A percentile compares a stretch with the other conserved stretches of the same genome.
These are phyloP conservation scores for Sporisorium graminicola DNA, from an alignment of 1,284 basidiomycete species.

Conservation along the genomic window DNA sequence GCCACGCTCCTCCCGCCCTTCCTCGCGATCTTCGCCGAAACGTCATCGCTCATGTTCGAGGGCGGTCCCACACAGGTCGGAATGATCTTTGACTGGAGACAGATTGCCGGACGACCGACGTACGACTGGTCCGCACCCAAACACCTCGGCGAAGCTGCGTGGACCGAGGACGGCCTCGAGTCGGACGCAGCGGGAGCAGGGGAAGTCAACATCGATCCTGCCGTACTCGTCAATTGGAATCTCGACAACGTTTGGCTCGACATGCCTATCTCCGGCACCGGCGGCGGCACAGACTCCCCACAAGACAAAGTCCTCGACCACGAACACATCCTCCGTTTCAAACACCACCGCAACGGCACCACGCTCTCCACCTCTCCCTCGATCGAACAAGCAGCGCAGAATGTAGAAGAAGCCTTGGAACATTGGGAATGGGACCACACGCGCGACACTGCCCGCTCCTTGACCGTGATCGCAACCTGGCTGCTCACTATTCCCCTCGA, in stretches of 20 bases:
- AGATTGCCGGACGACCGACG: constrained; percentile 76
- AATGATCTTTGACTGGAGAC: constrained; percentile 97
- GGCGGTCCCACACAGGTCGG: constrained; percentile 86
- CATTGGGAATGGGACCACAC: constrained; percentile 72
- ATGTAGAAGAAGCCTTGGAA: constrained; percentile 74
- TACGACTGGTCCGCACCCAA: constrained; percentile 24
- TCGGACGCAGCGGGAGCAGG: neutral
- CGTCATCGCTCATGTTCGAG: constrained; percentile 81
- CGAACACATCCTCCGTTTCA: constrained; percentile 30
- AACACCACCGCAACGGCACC: constrained; percentile 18
- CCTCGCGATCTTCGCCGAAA: constrained; percentile 80
- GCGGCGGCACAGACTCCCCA: neutral
- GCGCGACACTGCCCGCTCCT: constrained; percentile 14
- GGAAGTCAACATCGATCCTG: constrained; percentile 9
- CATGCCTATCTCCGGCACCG: neutral
- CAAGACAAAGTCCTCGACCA: constrained; percentile 25
- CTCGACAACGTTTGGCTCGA: constrained; percentile 70
- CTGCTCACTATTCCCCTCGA: constrained; percentile 35
- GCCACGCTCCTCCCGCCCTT: constrained; percentile 85
- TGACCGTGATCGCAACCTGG: constrained; percentile 27
- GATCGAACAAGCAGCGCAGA: neutral
- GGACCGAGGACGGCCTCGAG: neutral
- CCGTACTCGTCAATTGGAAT: constrained; percentile 28
- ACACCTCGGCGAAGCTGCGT: neutral
- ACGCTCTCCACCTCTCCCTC: neutral